These are phyloP conservation scores for Pleurotus tuber-regium DNA, from an alignment of 768 basidiomycete species.

Conservation along the genomic window DNA sequence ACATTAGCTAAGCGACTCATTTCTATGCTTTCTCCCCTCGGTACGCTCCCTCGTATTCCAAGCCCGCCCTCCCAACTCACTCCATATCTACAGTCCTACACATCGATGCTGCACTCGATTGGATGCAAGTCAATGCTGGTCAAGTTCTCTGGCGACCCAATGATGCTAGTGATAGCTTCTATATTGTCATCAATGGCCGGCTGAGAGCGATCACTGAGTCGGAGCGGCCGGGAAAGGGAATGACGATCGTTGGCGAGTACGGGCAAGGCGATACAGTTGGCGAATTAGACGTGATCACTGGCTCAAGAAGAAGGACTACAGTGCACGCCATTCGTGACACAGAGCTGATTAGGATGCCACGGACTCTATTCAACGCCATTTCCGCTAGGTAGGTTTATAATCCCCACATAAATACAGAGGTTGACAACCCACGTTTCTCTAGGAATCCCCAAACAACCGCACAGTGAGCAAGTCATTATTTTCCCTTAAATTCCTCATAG, in stretches of 20 bases:
- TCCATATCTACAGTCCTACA: conserved; percentile 66
- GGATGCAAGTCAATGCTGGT: conserved; percentile 96
- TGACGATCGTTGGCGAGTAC: conserved; percentile 87
- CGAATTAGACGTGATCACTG: conserved; percentile 96
- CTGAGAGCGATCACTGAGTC: conserved; percentile 85
- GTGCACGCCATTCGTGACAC: conserved; percentile 98
- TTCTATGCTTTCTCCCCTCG: conserved; percentile 88
- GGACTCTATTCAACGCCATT: conserved; percentile 96
- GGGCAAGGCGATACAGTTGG: conserved; percentile 98
- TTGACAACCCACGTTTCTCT: background rate
- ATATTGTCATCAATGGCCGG: conserved; percentile 97
- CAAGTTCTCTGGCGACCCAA: conserved; percentile 93
- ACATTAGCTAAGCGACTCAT: conserved; percentile 96
- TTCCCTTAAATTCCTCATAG: conserved; percentile 1
- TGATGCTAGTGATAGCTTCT: conserved; percentile 92
- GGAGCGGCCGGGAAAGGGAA: conserved; percentile 54
- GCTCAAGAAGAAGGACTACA: conserved; percentile 80
- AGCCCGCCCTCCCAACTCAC: background rate
- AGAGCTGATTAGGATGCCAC: conserved; percentile 94
- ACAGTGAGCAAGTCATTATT: conserved; percentile 47
- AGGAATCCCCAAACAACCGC: conserved; percentile 87
- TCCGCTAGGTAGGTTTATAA: conserved; percentile 65
- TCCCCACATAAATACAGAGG: background rate
- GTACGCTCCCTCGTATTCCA: conserved; percentile 39
- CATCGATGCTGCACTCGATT: conserved; percentile 95